phyloP scores from a whole-genome alignment of 176 grass and related monocot genomes.

The Rhynchospora tenuis region DNA sequence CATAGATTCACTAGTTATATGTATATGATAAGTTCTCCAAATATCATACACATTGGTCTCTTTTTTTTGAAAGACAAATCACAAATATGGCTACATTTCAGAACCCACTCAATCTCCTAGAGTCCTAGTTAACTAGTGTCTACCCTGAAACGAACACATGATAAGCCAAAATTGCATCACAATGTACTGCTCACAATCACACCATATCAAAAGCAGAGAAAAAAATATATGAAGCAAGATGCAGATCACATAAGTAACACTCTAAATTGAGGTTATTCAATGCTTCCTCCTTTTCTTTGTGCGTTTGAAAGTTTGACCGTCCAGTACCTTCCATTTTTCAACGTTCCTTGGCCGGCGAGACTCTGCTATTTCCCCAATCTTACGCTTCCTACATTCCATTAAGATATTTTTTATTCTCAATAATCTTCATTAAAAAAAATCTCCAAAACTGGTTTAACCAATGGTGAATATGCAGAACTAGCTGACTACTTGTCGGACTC shows the following conservation, averaged over 20 bases:
- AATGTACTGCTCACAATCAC: not conserved
- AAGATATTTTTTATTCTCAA: not conserved
- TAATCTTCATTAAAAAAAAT: not conserved
- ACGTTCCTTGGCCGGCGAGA: conserved; percentile 39
- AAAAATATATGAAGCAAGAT: not conserved
- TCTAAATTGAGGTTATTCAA: not conserved
- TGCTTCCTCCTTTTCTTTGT: conserved; percentile 53
- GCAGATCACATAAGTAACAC: conserved; percentile 25
- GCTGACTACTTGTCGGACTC: not conserved
- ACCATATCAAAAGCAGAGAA: not conserved
- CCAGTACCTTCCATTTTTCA: conserved; percentile 82
- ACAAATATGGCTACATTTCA: not conserved
- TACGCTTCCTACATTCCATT: conserved; percentile 59
- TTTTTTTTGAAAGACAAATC: not conserved
- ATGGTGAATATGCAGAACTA: not conserved
- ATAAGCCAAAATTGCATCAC: not conserved
- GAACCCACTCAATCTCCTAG: not conserved
- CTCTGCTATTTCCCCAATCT: conserved; percentile 69
- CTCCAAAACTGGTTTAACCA: not conserved
- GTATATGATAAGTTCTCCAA: not conserved
- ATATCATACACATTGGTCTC: not conserved
- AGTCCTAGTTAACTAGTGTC: not conserved
- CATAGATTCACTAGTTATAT: not conserved
- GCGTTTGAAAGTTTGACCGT: conserved; percentile 54
- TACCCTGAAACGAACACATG: not conserved